Conservation (phyloP, 2,329 filamentous ascomycete genomes). For the Cordyceps militaris region DNA sequence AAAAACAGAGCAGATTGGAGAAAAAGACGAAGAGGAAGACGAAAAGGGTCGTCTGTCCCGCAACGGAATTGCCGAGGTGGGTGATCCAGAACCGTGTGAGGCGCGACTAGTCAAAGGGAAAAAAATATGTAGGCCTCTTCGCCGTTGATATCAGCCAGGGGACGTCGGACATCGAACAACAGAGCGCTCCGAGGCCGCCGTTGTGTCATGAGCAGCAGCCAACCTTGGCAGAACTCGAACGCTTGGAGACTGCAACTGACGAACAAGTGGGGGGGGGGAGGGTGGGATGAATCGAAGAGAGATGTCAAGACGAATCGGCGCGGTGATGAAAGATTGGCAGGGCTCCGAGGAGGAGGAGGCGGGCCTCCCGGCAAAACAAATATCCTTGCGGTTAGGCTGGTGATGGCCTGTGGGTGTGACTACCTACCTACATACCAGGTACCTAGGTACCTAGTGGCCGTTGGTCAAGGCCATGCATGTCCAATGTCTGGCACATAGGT, state of each 20-base stretch:
- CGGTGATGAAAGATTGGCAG: neutral
- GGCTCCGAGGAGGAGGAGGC: neutral
- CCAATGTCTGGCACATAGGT: too few species aligned
- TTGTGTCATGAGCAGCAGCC: neutral
- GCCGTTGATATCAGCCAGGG: neutral
- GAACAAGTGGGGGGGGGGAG: neutral
- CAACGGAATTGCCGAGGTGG: neutral
- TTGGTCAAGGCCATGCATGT: too few species aligned
- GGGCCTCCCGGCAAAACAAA: neutral
- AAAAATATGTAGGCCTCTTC: neutral
- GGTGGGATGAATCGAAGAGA: conserved; percentile 1
- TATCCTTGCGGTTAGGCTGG: neutral
- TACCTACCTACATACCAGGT: too few species aligned
- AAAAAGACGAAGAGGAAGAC: neutral
- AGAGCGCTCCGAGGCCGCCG: neutral
- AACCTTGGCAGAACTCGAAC: neutral
- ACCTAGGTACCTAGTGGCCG: too few species aligned
- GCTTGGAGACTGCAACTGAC: neutral
- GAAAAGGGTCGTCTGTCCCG: neutral
- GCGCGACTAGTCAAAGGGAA: neutral
- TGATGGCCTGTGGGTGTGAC: too few species aligned
- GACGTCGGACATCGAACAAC: neutral
- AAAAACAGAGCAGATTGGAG: neutral
- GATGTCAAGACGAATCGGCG: conserved; percentile 7
- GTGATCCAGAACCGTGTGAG: neutral